Conservation (phyloP, 2,329 filamentous ascomycete genomes). For the Sclerotinia sclerotiorum region DNA sequence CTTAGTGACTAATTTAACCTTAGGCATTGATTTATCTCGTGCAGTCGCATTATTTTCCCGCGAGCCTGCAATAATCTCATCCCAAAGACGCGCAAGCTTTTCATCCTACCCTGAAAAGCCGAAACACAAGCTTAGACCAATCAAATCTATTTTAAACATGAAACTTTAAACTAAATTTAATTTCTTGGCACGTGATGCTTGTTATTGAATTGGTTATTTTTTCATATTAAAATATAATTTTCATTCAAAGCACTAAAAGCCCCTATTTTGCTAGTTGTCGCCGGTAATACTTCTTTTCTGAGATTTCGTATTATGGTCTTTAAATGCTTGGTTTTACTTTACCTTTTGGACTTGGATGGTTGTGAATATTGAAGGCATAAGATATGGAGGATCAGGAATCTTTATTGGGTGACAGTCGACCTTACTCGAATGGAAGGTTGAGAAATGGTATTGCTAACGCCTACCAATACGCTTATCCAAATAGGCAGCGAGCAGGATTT, state of each 20-base stretch:
- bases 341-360: background rate
- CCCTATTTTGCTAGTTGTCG: background rate
- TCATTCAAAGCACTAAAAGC: background rate
- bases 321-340: background rate
- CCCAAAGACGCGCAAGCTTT: too few relatives aligned
- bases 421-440: conserved; percentile 2
- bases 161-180: background rate
- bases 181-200: conserved; percentile 2
- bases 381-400: conserved; percentile 24
- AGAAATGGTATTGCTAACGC: conserved; percentile 7
- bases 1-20: background rate
- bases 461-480: conserved; percentile 10
- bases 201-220: background rate
- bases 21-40: background rate
- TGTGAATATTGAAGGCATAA: background rate
- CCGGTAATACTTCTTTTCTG: background rate
- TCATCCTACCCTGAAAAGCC: background rate
- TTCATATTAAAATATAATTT: conserved; percentile 2
- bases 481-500: background rate
- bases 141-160: background rate
- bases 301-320: background rate
- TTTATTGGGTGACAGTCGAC: conserved; percentile 13
- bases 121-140: conserved; percentile 1
- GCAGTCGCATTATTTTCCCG: background rate
- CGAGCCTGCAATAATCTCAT: background rate